Evolutionary conservation across 2,329 filamentous ascomycete genomes (phyloP), one percentile per base, ranked within the genome.

Genomic region (Fusarium brachygibbosum): DNA sequence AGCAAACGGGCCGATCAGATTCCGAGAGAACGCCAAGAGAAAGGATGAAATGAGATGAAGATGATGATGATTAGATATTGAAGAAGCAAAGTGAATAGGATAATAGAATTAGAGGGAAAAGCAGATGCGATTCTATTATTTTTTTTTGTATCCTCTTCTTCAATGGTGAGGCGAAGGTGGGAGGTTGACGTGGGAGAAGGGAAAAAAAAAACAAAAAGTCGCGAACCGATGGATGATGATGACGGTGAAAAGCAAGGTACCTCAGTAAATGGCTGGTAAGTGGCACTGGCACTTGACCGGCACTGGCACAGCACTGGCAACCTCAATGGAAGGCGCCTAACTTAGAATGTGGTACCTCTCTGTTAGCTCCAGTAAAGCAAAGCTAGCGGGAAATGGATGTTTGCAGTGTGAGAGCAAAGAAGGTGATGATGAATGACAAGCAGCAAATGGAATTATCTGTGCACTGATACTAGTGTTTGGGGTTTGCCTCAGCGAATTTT

Each of bases 1-100:
- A 65, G 70, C 57, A 59, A 52, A 70, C 68, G 68, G 68, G 66
- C 68, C 68, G 61, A 70, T 65, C 72, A 70, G 66, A 66, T 68
- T 71, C 68, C 66, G 66, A 61, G 51, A 61, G 56, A 51, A 63
- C 63, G 59, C 64, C 68, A 66, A 65, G 56, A 66, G 64, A 34
- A 55, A 42, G 28, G 48, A 60, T 40, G 69, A 55, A 58, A 60
- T 42, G 44, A 21, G 55, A 63, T 31, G 44, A 59, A 40, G 34
- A 46, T 32, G 51, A 62, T 25, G 40, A 58, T 42, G 53, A 34
- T 45, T 45, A 45, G 17, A 17, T 45, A 55, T 56, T 37, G 44
- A 50, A 42, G 25, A 38, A 50, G 12, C 34, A 53, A 46, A 50
- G 48, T 38, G 29, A 52, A 48, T 19, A 46, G 23, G 51, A 52